Evolutionary conservation across 768 basidiomycete genomes (phyloP).

Genomic region (Mycena kentingensis): DNA sequence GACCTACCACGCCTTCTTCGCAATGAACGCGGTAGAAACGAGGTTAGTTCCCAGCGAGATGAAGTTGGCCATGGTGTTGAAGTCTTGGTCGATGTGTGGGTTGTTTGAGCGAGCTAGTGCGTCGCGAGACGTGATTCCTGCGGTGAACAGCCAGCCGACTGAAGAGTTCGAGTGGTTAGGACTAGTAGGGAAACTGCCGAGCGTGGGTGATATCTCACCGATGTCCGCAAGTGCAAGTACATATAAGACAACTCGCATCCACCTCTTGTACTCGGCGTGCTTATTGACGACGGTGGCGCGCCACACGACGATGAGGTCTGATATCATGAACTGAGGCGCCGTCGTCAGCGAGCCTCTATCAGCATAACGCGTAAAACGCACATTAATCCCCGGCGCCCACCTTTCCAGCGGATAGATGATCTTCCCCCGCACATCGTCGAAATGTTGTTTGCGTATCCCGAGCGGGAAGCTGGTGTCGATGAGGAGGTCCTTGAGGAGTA

Average conservation of each 20-base stretch:
- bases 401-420: not conserved
- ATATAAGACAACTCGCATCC: not conserved
- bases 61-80: conserved; percentile 2
- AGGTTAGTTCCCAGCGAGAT: conserved; percentile 6
- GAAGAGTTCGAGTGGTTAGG: not conserved
- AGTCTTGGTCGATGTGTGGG: not conserved
- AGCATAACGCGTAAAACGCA: not conserved
- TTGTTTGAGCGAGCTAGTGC: not conserved
- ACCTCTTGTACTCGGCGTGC: too few species aligned
- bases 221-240: conserved; percentile 3
- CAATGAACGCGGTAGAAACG: conserved; percentile 5
- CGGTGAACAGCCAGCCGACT: not conserved
- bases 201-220: not conserved
- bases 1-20: conserved; percentile 4
- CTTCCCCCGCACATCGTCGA: not conserved
- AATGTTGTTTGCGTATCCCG: not conserved
- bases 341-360: not conserved
- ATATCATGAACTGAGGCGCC: conserved; percentile 8
- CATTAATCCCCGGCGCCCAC: conserved; percentile 4
- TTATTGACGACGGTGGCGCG: conserved; percentile 11
- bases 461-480: conserved; percentile 5
- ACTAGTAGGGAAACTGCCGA: not conserved
- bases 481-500: conserved; percentile 4
- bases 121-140: conserved; percentile 3
- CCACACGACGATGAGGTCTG: conserved; percentile 17